Evolutionary conservation across 306 rosid species (phyloP), one percentile per base, ranked within the genome.

Genomic region (Geum urbanum): DNA sequence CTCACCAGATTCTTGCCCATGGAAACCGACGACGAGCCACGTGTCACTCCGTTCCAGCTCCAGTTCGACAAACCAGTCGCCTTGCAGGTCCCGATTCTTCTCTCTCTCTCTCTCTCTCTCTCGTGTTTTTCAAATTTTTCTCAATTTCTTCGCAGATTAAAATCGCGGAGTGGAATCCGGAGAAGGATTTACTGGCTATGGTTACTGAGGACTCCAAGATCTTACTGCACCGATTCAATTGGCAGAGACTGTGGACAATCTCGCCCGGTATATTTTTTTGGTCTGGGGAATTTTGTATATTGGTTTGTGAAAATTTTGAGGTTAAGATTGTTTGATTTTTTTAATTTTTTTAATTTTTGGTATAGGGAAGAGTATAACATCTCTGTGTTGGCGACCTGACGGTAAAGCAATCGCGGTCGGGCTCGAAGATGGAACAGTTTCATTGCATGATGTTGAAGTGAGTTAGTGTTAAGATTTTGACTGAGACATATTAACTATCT

Each of bases 151-250:
- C n/a, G 13, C 74, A 92, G 96, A 32, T 86, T 59, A 84, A 80
- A 77, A 84, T 92, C 48, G 94, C 98, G n/a, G 98, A 90, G 66
- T 92, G 98, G 98, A 92, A 92, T 72, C 98, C 97, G 0, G 98
- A 92, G 83, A 92, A 92, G 80, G 98, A 92, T 66, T 87, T 92
- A 77, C 92, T 92, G n/a, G 98, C 98, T 20, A 88, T 92, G 96
- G 97, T 87, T 48, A 85, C 95, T 0, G 90, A 90, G 57, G 98
- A 92, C 79, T 92, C 96, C 55, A 88, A 88, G 86, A 83, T 92
- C 77, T 69, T 85, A 86, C 92, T 92, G 16, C 98, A 92, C 81
- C 98, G 98, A 56, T 92, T 92, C 81, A 92, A 92, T 70, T 90
- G 98, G 98, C 98, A 90, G 85, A 89, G 97, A 39, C 72, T 92